These are phyloP conservation scores for Coemansia sp. DNA, from an alignment of 192 early-diverging fungal genomes.

Conservation along the genomic window DNA sequence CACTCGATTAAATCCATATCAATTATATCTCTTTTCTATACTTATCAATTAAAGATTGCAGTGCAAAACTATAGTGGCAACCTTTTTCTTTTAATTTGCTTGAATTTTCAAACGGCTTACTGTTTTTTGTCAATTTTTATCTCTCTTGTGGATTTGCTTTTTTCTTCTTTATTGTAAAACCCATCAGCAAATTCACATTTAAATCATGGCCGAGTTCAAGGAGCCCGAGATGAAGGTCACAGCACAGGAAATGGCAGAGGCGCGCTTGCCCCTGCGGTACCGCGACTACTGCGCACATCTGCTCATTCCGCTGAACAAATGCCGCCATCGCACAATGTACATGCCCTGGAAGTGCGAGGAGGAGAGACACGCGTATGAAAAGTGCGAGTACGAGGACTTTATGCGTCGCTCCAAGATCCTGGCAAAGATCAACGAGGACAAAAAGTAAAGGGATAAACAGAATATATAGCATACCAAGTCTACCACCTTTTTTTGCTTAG, in stretches of 20 bases:
- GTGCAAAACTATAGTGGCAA: too few relatives aligned
- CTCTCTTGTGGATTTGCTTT: too few relatives aligned
- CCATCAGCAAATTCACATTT: too few relatives aligned
- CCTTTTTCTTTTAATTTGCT: too few relatives aligned
- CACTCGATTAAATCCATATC: conserved; percentile 5
- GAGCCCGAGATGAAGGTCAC: conserved; percentile 79
- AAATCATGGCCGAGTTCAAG: conserved; percentile 36
- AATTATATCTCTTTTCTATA: too few relatives aligned
- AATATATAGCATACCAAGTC: too few relatives aligned
- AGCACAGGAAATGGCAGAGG: conserved; percentile 80
- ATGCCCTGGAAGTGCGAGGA: conserved; percentile 92
- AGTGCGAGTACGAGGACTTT: conserved; percentile 93
- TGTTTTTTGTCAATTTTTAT: too few relatives aligned
- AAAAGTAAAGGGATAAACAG: too few relatives aligned
- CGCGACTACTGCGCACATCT: conserved; percentile 95
- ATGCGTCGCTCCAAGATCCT: conserved; percentile 51
- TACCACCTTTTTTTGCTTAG: conserved; percentile 14
- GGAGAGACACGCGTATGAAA: conserved; percentile 83
- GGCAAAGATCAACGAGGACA: conserved; percentile 40
- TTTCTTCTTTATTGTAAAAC: too few relatives aligned
- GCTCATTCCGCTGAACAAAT: conserved; percentile 87
- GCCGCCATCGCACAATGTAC: conserved; percentile 78
- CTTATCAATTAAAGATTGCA: too few relatives aligned
- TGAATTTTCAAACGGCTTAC: too few relatives aligned
- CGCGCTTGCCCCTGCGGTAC: conserved; percentile 78